Base-by-base conservation (phyloP, 1,284 basidiomycete genomes). In the Microstroma glucosiphilum region DNA sequence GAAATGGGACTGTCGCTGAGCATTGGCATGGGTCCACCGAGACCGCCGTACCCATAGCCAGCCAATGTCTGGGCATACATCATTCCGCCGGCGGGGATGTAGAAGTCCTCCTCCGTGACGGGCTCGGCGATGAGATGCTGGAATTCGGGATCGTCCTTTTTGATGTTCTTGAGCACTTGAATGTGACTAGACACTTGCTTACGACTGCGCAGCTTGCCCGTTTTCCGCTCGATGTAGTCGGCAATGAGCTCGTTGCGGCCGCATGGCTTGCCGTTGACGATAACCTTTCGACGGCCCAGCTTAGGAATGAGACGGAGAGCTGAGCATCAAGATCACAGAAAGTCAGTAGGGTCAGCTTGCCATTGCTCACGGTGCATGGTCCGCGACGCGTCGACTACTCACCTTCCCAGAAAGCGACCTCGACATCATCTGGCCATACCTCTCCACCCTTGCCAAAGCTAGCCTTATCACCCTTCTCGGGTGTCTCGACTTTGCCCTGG, bases 211-310 rank as follows among this genome's bases (percentile, higher is more conserved):
- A 64, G 62, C 66, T 77, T 76, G 64, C 74, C 79, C 4, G 82
- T 83, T 61, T 80, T 80, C 43, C 82, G 77, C 23, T 80, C 74
- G 57, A 83, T 82, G 64, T 83, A 83, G 63, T 82, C 79, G 26
- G 81, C 82, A 66, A 83, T 83, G 53, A 83, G 79, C 69, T 83
- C 83, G 70, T 83, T 83, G n/a, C 83, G 80, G 0, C 83, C 83
- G 56, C 81, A 82, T 1, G 82, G 78, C 68, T 82, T 82, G 49
- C 81, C 81, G 61, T 81, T 76, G 56, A 83, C 81, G 55, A 82
- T 71, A 60, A 83, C 77, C 69, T 83, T 83, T 60, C 79, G 79
- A n/a, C 81, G 75, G 6, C 81, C 81, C 17, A 82, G 78, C 63
- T 80, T 80, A 58, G 82, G 82, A 9, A 82, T 77, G 19, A 81